Conservation (phyloP, 2,329 filamentous ascomycete species). For the Pseudocercospora macadamiae region DNA sequence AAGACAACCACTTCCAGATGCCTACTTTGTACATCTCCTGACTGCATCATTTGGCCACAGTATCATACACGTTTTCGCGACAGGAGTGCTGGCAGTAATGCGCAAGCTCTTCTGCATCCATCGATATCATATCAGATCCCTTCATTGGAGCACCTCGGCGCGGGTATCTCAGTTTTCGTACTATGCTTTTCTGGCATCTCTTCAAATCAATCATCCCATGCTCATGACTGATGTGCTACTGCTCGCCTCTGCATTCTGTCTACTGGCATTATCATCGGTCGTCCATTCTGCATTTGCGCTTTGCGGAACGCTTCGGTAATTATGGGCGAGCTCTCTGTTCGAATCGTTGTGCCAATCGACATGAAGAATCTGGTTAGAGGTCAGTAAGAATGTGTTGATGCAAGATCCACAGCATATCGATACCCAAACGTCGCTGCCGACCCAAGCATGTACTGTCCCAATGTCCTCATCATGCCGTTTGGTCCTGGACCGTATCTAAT, state of each 20-base stretch:
- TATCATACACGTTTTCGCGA: background rate
- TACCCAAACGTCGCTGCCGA: conserved; percentile 97
- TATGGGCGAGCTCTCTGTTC: conserved; percentile 82
- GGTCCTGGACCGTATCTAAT: conserved; percentile 92
- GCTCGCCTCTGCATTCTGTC: conserved; percentile 36
- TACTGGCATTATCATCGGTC: conserved; percentile 69
- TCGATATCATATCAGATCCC: too few relatives aligned
- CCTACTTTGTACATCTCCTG: background rate
- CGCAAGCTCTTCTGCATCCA: too few relatives aligned
- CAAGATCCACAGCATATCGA: background rate
- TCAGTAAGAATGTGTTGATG: conserved; percentile 4
- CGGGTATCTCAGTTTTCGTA: background rate
- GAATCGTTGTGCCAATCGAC: conserved; percentile 96
- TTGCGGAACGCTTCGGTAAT: conserved; percentile 74
- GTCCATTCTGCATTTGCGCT: conserved; percentile 61
- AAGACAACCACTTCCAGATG: background rate
- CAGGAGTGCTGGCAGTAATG: too few relatives aligned
- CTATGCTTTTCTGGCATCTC: background rate
- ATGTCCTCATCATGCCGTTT: conserved; percentile 88
- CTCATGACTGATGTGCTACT: conserved; percentile 11
- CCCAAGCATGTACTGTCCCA: conserved; percentile 95
- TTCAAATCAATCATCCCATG: background rate
- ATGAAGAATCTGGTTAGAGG: conserved; percentile 78
- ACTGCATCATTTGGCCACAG: background rate
- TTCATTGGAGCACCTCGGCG: too few relatives aligned